Conservation (phyloP, 345 rosid genomes). For the Brassica incana region DNA sequence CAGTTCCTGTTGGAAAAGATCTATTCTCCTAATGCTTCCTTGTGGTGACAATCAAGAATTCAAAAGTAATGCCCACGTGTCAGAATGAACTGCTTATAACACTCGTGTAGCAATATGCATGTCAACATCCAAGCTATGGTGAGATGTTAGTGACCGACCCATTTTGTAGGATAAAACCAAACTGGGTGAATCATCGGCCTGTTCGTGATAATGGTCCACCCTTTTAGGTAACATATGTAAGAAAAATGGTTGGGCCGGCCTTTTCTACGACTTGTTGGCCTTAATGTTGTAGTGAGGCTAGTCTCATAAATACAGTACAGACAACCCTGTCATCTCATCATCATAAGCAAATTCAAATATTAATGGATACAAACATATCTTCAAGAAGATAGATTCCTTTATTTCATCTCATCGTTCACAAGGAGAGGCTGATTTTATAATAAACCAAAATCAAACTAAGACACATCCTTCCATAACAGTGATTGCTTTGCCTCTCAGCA, state of each 20-base stretch:
- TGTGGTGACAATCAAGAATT: no score
- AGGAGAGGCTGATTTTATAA: neutral
- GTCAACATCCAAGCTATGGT: neutral
- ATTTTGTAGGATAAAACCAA: neutral
- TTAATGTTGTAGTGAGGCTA: neutral
- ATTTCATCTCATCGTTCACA: neutral
- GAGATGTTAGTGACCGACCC: neutral
- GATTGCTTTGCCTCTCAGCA: slow-evolving; percentile 62
- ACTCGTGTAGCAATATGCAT: neutral
- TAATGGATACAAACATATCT: neutral
- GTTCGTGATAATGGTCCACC: neutral
- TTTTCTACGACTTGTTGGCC: neutral
- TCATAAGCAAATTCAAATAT: neutral
- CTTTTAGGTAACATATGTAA: neutral
- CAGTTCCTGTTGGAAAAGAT: no score
- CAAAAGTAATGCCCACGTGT: no score
- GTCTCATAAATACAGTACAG: neutral
- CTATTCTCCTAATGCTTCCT: no score
- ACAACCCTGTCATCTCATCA: neutral
- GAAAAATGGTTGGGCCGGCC: neutral
- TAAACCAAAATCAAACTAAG: slow-evolving; percentile 40
- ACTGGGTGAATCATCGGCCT: neutral
- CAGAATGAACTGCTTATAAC: neutral
- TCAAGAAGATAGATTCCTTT: neutral
- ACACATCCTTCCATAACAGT: slow-evolving; percentile 64